phyloP scores from a whole-genome alignment of 169 alveolate genomes.

The Plasmodium sp. region DNA sequence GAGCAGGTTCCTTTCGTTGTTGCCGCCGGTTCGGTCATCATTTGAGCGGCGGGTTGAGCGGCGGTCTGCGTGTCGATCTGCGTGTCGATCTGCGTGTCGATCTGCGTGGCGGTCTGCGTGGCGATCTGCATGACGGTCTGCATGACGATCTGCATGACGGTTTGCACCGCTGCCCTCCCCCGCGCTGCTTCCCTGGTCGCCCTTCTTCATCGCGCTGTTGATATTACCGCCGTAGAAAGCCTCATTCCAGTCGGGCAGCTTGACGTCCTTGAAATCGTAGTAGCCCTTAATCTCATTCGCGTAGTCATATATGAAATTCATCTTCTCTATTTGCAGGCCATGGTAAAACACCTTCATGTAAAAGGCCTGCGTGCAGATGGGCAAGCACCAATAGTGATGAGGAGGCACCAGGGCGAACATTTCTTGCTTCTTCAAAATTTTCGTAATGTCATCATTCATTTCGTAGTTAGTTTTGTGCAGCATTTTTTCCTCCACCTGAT shows the following conservation, averaged over 20 bases:
- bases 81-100: neutral
- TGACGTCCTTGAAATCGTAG: slow-evolving; percentile 36
- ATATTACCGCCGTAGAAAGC: slow-evolving; percentile 6
- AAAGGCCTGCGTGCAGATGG: slow-evolving; percentile 63
- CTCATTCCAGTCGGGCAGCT: slow-evolving; percentile 48
- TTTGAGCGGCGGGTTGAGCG: neutral
- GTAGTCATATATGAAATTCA: slow-evolving; percentile 64
- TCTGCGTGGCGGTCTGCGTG: neutral
- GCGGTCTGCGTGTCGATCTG: neutral
- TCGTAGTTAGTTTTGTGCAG: slow-evolving; percentile 17
- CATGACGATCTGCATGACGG: neutral
- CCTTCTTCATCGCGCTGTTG: neutral
- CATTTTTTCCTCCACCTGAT: neutral
- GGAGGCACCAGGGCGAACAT: slow-evolving; percentile 77
- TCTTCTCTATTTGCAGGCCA: slow-evolving; percentile 71
- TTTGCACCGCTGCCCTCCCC: neutral
- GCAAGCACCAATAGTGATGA: slow-evolving; percentile 77
- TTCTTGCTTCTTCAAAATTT: slow-evolving; percentile 65
- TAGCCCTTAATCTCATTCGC: slow-evolving; percentile 29
- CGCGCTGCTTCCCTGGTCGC: neutral
- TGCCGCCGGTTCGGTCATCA: neutral
- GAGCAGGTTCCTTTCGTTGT: neutral
- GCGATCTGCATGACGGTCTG: neutral
- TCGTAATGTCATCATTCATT: slow-evolving; percentile 73
- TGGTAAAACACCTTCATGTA: slow-evolving; percentile 67